Conservation (phyloP, 352 stramenopile species). For the Phytophthora syringae region DNA sequence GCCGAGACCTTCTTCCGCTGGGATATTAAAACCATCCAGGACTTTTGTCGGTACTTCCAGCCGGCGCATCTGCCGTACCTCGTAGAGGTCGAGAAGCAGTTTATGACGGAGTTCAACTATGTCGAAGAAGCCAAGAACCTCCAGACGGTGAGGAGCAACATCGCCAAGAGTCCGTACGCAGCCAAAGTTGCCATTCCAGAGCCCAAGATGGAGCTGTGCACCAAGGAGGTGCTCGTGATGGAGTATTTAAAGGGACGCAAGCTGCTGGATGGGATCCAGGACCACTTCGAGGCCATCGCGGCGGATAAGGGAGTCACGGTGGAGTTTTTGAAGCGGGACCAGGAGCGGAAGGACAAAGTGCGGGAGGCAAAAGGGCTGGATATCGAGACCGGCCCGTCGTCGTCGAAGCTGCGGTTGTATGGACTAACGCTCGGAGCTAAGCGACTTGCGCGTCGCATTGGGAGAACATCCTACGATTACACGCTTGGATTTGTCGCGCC, state of each 20-base stretch:
- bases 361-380: constrained; percentile 65
- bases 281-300: constrained; percentile 92
- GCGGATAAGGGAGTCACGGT: constrained; percentile 86
- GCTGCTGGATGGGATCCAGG: constrained; percentile 87
- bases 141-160: constrained; percentile 88
- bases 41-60: constrained; percentile 95
- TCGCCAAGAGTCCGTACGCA: constrained; percentile 81
- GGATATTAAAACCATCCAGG: constrained; percentile 97
- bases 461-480: constrained; percentile 78
- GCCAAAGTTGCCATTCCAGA: constrained; percentile 82
- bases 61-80: constrained; percentile 94
- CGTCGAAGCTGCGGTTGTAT: constrained; percentile 65
- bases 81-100: constrained; percentile 97
- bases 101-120: constrained; percentile 99
- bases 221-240: constrained; percentile 96
- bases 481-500: constrained; percentile 83
- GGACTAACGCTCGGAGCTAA: constrained; percentile 51
- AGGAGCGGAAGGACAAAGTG: constrained; percentile 75
- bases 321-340: constrained; percentile 81
- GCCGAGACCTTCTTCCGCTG: constrained; percentile 95
- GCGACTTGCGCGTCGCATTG: constrained; percentile 42
- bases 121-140: constrained; percentile 92
- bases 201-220: constrained; percentile 91
- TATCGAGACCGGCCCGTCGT: constrained; percentile 75
- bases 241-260: constrained; percentile 92